Base-by-base conservation (phyloP, 1,139 yeast species). In the Blastobotrys raffinosifermentans region DNA sequence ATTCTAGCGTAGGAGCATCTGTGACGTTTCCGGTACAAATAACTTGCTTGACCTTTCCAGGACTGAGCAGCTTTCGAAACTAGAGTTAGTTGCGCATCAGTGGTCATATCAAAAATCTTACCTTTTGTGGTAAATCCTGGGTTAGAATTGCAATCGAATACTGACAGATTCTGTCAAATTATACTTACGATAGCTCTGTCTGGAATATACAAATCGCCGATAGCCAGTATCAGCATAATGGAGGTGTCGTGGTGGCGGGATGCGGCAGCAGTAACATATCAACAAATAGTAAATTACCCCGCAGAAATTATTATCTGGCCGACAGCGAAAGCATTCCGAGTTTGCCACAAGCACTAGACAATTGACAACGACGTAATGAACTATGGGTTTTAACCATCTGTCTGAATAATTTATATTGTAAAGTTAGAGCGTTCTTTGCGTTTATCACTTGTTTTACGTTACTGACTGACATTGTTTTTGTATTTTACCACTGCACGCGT, bases 191-290 rank as follows among this genome's bases (percentile, higher is more conserved):
- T 69, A 10, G 93, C 81, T 49, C 97, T 67, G 45, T 86, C 91
- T 0, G 98, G 97, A 21, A 91, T 80, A 58, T 80, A 86, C 10
- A 91, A 69, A 57, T 91, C 97, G 7, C 96, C 95, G 48, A 89
- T 75, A 6, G 94, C 93, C 34, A 91, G 70, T n/a, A 91, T 74
- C 36, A 91, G 69, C 96, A 87, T 87, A 18, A 9, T 46, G 37
- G 18, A 13, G 17, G 6, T 18, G 7, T 32, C 13, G 15, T 29
- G n/a, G n/a, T n/a, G n/a, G n/a, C n/a, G n/a, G n/a, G n/a, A n/a
- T n/a, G n/a, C n/a, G n/a, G n/a, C n/a, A n/a, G n/a, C n/a, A n/a
- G n/a, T n/a, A n/a, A n/a, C n/a, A n/a, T n/a, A n/a, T n/a, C n/a
- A n/a, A n/a, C n/a, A n/a, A n/a, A n/a, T n/a, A n/a, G n/a, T n/a